These are phyloP conservation scores for Penicillium frequentans DNA, from an alignment of 2,329 filamentous ascomycete species.

Conservation along the genomic window DNA sequence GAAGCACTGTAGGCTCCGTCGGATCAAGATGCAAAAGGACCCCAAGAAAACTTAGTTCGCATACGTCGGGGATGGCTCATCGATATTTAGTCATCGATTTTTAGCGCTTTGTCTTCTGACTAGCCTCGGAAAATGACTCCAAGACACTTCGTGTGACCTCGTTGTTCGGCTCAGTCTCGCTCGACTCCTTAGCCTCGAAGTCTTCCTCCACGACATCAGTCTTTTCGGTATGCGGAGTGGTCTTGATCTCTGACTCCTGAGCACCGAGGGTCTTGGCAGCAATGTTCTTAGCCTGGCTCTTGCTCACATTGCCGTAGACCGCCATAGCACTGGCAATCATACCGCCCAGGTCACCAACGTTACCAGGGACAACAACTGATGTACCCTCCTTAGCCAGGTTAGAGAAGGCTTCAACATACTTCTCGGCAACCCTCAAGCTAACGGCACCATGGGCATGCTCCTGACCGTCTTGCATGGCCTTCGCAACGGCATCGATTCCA, in stretches of 20 bases:
- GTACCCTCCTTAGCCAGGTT: slow-evolving; percentile 94
- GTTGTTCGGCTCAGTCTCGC: not conserved
- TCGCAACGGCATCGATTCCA: slow-evolving; percentile 84
- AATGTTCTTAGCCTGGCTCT: slow-evolving; percentile 71
- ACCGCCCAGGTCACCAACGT: slow-evolving; percentile 90
- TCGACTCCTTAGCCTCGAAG: slow-evolving; percentile 1
- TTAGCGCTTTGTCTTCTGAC: not conserved
- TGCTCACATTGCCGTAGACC: slow-evolving; percentile 90
- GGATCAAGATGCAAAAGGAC: not conserved
- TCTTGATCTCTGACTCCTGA: slow-evolving; percentile 17
- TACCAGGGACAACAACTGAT: slow-evolving; percentile 90
- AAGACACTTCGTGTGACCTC: not conserved
- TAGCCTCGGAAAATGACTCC: not conserved
- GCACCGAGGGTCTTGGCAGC: slow-evolving; percentile 38
- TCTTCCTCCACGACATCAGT: slow-evolving; percentile 6
- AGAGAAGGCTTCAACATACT: slow-evolving; percentile 94
- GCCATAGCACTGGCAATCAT: slow-evolving; percentile 97
- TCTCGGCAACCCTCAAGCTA: slow-evolving; percentile 87
- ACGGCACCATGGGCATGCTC: slow-evolving; percentile 78
- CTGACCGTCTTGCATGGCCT: slow-evolving; percentile 70
- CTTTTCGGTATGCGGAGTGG: slow-evolving; percentile 23
- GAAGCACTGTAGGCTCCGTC: not conserved
- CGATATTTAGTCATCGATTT: too few species aligned
- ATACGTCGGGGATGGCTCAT: not conserved
- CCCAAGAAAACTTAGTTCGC: not conserved